Conservation (phyloP, 2,329 filamentous ascomycete species). For the Calonectria pauciramosa region DNA sequence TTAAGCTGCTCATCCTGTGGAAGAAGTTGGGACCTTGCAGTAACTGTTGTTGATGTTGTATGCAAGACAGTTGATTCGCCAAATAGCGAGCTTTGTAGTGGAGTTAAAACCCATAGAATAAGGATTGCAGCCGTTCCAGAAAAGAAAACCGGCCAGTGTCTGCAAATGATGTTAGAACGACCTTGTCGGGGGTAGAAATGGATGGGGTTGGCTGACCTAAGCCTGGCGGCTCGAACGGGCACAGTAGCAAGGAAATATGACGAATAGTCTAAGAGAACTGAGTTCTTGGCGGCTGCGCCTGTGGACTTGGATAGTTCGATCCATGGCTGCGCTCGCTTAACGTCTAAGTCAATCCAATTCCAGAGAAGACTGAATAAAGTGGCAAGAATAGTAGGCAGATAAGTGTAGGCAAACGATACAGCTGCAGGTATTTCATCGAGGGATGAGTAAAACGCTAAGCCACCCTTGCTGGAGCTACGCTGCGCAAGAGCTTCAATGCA, state of each 20-base stretch:
- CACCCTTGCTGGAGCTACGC: neutral
- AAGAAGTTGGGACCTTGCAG: neutral
- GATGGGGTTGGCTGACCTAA: neutral
- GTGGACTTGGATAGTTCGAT: neutral
- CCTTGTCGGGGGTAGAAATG: too few species aligned
- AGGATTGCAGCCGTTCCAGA: neutral
- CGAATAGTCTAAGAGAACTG: neutral
- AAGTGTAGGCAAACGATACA: neutral
- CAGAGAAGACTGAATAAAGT: neutral
- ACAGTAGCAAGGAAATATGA: neutral
- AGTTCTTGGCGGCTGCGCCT: neutral
- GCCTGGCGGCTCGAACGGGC: neutral
- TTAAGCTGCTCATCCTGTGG: neutral
- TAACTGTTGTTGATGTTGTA: neutral
- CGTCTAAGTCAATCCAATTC: slow-evolving; percentile 1
- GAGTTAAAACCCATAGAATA: slow-evolving; percentile 11
- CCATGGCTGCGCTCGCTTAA: neutral
- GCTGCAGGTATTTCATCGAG: neutral
- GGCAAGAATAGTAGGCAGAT: neutral
- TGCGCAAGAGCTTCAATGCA: neutral
- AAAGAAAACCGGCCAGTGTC: slow-evolving; percentile 1
- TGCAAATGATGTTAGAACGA: neutral
- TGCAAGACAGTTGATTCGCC: neutral
- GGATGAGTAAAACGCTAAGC: neutral
- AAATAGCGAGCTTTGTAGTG: neutral